Evolutionary conservation across 192 early-diverging fungal genomes (phyloP).

Genomic region (Entomortierella lignicola): DNA sequence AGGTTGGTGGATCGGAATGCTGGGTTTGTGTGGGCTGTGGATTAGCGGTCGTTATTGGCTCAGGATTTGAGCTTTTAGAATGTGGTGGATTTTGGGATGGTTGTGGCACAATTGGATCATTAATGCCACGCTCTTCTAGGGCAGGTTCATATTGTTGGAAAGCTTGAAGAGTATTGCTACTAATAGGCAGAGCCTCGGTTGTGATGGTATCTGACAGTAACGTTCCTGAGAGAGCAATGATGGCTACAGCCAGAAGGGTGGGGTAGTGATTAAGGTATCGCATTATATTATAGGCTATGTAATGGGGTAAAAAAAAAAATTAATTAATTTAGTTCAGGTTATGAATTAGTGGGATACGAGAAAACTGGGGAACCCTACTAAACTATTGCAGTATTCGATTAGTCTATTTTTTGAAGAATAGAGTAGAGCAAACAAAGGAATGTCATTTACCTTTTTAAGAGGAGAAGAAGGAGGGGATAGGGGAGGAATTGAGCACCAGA

Average conservation of each 20-base stretch:
- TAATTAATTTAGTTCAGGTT: no score
- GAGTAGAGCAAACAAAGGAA: not conserved
- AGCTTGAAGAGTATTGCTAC: not conserved
- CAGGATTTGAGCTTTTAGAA: not conserved
- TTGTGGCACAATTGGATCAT: no score
- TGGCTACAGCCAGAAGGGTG: constrained; percentile 5
- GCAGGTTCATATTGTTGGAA: not conserved
- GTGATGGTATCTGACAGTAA: not conserved
- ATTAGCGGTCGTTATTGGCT: not conserved
- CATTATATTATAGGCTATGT: not conserved
- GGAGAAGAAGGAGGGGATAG: not conserved
- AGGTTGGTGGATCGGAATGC: not conserved
- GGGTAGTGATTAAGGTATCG: constrained; percentile 3
- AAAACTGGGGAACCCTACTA: no score
- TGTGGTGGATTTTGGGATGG: not conserved
- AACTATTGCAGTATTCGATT: no score
- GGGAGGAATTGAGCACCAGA: not conserved
- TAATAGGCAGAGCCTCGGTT: constrained; percentile 6
- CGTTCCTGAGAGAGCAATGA: constrained; percentile 9
- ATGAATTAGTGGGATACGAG: no score
- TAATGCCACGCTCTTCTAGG: not conserved
- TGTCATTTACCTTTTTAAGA: no score
- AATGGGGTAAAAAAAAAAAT: not conserved
- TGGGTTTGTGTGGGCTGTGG: not conserved
- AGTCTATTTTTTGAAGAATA: no score